Evolutionary conservation across 1,284 basidiomycete genomes (phyloP).

Genomic region (Malassezia arunalokei): DNA sequence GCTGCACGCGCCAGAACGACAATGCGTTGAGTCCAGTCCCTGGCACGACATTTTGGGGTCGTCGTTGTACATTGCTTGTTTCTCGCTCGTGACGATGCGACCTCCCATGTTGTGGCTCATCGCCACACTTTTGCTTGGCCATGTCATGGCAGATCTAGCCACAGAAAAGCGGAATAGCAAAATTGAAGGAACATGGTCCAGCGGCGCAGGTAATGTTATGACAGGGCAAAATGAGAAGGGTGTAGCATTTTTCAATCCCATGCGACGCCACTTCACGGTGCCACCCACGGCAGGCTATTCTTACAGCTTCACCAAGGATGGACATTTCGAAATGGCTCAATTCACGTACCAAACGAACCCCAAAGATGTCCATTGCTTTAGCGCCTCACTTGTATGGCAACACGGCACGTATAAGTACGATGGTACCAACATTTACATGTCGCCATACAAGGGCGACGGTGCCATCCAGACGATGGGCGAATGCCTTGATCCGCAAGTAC

Average conservation of each 20-base stretch:
- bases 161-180: too few species aligned
- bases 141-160: too few species aligned
- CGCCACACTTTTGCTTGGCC: too few species aligned
- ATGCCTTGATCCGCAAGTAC: neutral
- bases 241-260: constrained; percentile 37
- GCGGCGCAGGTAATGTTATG: constrained; percentile 18
- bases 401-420: constrained; percentile 35
- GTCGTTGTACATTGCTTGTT: too few species aligned
- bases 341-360: constrained; percentile 32
- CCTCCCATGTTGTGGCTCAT: too few species aligned
- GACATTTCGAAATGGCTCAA: constrained; percentile 32
- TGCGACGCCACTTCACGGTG: constrained; percentile 31
- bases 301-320: constrained; percentile 41
- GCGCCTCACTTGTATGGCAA: constrained; percentile 39
- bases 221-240: constrained; percentile 11
- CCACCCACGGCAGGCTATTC: constrained; percentile 33
- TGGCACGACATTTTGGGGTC: too few species aligned
- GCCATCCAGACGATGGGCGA: constrained; percentile 5
- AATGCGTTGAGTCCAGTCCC: neutral
- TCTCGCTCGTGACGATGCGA: too few species aligned
- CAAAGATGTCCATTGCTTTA: constrained; percentile 34
- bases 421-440: constrained; percentile 24
- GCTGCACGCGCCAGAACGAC: neutral
- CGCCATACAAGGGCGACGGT: constrained; percentile 31
- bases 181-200: constrained; percentile 21